Evolutionary conservation across 768 basidiomycete species (phyloP), one percentile per base, ranked within the genome.

Genomic region (Russula brevipes): DNA sequence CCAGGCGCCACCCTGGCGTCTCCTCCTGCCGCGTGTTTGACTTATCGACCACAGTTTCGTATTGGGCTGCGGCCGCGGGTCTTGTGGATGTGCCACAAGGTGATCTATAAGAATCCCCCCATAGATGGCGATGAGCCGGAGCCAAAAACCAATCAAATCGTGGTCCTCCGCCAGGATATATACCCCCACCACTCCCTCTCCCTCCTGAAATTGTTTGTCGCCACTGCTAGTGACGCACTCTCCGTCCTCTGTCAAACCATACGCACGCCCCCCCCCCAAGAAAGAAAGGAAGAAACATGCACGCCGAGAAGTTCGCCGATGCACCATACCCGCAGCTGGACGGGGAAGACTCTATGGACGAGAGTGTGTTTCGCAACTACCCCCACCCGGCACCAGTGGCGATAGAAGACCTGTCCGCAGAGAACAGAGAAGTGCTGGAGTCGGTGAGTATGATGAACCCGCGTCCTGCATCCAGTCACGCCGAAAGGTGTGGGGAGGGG

Each of bases 41-140:
- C 62, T 63, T 54, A 53, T 59, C 62, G 38, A 63, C 61, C 61
- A 63, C 62, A 63, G 44, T 39, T 24, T 42, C 35, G 51, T 47
- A 54, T 59, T 31, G 62, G 51, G 62, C 57, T 63, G 62, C 57
- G 62, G 52, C 57, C 57, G 62, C 56, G 53, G 35, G 38, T 30
- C 7, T 44, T 63, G 61, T 58, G 61, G 61, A 33, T 3, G 61
- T 35, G 52, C 57, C 62, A 63, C 62, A 63, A 51, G 12, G 39
- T 57, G 45, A 59, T 57, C 45, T 54, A 58, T 59, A 63, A 63
- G 52, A 36, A 63, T 24, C 24, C 24, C 24, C 2, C 56, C 36
- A 52, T 35, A 41, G 51, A 54, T 59, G 46, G 42, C 14, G 31
- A n/a, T 31, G 31, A 41, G 17, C 47, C 36, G 36, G 38, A 41